phyloP scores from a whole-genome alignment of 352 stramenopile genomes.

The Phytophthora macrochlamydospora region DNA sequence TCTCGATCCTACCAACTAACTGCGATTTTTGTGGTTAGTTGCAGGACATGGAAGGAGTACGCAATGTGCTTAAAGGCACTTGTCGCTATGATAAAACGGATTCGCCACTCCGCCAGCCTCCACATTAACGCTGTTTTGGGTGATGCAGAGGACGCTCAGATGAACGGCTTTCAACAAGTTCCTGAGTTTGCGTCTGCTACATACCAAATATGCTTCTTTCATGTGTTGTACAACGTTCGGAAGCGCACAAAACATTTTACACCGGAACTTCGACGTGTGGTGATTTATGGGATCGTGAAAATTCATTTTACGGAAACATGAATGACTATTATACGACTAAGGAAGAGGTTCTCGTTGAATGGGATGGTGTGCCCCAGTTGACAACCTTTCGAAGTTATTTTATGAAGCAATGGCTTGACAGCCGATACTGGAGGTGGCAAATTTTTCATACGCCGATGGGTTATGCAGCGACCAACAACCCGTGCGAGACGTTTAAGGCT shows the following conservation, averaged over 20 bases:
- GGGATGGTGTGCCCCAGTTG: not conserved
- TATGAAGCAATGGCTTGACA: not conserved
- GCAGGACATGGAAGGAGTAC: not conserved
- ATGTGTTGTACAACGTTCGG: conserved; percentile 5
- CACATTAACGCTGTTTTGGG: not conserved
- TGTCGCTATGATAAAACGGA: not conserved
- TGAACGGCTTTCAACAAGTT: conserved; percentile 1
- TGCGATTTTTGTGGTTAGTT: not conserved
- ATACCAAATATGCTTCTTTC: conserved; percentile 4
- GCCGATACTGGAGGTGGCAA: not conserved
- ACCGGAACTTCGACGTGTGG: not conserved
- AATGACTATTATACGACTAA: not conserved
- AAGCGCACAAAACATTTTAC: not conserved
- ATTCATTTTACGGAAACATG: not conserved
- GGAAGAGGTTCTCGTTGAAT: not conserved
- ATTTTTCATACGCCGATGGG: not conserved
- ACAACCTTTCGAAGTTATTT: not conserved
- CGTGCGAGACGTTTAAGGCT: not conserved
- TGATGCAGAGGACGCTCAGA: not conserved
- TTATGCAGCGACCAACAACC: not conserved
- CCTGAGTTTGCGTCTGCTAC: not conserved
- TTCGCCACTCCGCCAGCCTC: not conserved
- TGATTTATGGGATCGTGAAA: not conserved
- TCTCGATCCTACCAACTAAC: not conserved
- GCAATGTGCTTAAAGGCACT: not conserved